phyloP scores from a whole-genome alignment of 176 grass and related monocot species.

The Cocos nucifera region DNA sequence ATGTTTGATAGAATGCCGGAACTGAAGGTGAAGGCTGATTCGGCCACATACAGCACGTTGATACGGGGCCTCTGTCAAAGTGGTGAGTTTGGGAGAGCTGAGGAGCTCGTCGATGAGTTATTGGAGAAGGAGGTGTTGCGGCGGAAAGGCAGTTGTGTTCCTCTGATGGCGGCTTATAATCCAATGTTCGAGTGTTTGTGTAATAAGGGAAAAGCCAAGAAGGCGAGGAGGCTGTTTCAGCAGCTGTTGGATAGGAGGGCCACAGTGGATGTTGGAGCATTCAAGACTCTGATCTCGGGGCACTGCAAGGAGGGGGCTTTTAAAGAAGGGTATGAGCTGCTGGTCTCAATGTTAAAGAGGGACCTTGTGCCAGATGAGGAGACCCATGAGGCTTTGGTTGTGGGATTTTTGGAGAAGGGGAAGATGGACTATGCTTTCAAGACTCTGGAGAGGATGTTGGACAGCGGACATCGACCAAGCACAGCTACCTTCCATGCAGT shows the following conservation, averaged over 20 bases:
- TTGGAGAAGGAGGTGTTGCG: constrained; percentile 62
- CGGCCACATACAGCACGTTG: constrained; percentile 68
- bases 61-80: constrained; percentile 43
- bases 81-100: constrained; percentile 35
- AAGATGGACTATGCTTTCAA: constrained; percentile 59
- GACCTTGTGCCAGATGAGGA: constrained; percentile 67
- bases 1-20: constrained; percentile 57
- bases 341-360: constrained; percentile 71
- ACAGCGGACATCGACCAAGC: constrained; percentile 61
- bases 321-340: constrained; percentile 48
- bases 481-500: constrained; percentile 64
- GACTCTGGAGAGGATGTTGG: constrained; percentile 62
- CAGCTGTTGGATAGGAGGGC: constrained; percentile 51
- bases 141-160: constrained; percentile 35
- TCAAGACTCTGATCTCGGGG: constrained; percentile 75
- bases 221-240: constrained; percentile 54
- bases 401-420: constrained; percentile 48
- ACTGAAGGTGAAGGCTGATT: constrained; percentile 55
- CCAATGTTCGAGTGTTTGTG: constrained; percentile 59
- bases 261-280: constrained; percentile 52
- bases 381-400: constrained; percentile 41
- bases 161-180: constrained; percentile 67
- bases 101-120: constrained; percentile 65
- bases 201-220: constrained; percentile 52
- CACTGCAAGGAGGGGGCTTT: constrained; percentile 64